These are phyloP conservation scores for Hymenoscyphus salicellus DNA, from an alignment of 2,329 filamentous ascomycete genomes.

Conservation along the genomic window DNA sequence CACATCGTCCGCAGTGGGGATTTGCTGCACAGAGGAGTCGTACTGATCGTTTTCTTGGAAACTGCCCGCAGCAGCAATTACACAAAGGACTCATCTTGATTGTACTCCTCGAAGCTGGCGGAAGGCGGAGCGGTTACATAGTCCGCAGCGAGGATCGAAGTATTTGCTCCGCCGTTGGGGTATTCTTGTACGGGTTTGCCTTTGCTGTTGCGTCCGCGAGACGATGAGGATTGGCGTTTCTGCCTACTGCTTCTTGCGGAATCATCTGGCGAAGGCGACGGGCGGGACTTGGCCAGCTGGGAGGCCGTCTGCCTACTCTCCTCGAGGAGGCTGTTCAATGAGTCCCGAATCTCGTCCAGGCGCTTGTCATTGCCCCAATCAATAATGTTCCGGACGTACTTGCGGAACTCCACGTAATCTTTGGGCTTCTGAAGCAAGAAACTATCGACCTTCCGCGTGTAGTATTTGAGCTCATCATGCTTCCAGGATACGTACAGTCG, in stretches of 20 bases:
- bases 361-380: slow-evolving; percentile 37
- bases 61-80: too few species aligned
- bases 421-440: slow-evolving; percentile 35
- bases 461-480: slow-evolving; percentile 34
- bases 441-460: slow-evolving; percentile 30
- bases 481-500: slow-evolving; percentile 39
- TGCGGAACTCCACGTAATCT: slow-evolving; percentile 36
- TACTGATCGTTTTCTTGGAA: not conserved
- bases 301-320: slow-evolving; percentile 22
- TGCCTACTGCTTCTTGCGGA: slow-evolving; percentile 9
- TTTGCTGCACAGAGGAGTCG: not conserved
- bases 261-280: slow-evolving; percentile 28
- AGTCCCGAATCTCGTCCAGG: slow-evolving; percentile 30
- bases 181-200: too few species aligned
- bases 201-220: slow-evolving; percentile 11
- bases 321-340: slow-evolving; percentile 27
- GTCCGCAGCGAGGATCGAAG: too few species aligned
- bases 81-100: too few species aligned
- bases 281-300: slow-evolving; percentile 20
- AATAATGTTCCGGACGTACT: slow-evolving; percentile 38
- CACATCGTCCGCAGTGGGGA: not conserved
- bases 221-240: slow-evolving; percentile 12
- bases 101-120: too few species aligned
- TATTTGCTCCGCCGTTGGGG: too few species aligned
- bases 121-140: too few species aligned